Evolutionary conservation across 1,139 yeast genomes (phyloP).

Genomic region (Kazachstania sp.): DNA sequence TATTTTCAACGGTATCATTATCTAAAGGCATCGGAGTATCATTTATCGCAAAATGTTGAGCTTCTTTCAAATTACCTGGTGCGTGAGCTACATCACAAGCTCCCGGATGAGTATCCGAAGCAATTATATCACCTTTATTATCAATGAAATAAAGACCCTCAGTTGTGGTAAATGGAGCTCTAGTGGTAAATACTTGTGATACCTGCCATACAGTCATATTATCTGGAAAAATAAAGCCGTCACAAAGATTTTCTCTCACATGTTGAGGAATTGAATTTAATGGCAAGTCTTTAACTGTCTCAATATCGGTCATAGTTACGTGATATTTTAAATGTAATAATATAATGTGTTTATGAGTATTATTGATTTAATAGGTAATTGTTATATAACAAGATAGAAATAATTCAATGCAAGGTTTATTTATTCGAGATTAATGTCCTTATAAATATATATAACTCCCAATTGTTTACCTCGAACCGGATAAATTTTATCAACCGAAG

Average conservation of each 20-base stretch:
- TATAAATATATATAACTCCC: no score
- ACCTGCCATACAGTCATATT: slow-evolving; percentile 1
- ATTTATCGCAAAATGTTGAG: not conserved
- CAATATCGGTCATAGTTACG: not conserved
- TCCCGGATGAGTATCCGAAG: not conserved
- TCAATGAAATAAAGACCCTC: not conserved
- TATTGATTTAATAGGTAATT: no score
- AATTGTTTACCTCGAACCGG: no score
- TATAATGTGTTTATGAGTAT: not conserved
- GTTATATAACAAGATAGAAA: not conserved
- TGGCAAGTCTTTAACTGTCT: not conserved
- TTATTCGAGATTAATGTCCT: no score
- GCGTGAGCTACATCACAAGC: not conserved
- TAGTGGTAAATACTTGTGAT: not conserved
- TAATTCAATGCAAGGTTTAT: no score
- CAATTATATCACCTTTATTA: not conserved
- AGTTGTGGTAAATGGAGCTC: not conserved
- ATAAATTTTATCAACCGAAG: no score
- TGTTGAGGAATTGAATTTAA: not conserved
- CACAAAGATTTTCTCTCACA: not conserved
- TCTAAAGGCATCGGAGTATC: slow-evolving; percentile 1
- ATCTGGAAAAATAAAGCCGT: not conserved
- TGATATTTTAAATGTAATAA: not conserved
- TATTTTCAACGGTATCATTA: not conserved
- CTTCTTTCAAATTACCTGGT: not conserved